phyloP scores from a whole-genome alignment of 257 asterid species.

The Solanum rostratum region DNA sequence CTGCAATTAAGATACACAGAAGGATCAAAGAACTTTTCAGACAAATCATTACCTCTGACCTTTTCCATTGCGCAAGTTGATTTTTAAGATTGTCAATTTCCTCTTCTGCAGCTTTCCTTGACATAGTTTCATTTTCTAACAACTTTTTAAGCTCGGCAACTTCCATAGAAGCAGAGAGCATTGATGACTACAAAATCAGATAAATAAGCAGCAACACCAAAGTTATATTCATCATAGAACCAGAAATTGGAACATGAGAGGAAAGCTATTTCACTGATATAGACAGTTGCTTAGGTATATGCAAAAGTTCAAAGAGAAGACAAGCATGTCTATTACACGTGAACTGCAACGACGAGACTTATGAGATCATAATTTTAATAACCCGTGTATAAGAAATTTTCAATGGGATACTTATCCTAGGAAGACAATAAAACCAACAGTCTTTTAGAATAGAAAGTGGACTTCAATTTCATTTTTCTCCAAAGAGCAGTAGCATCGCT shows the following conservation, averaged over 20 bases:
- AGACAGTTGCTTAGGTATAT: neutral
- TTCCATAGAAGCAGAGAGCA: slow-evolving; percentile 33
- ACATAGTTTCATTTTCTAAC: slow-evolving; percentile 49
- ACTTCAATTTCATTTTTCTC: neutral
- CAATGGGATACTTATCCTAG: neutral
- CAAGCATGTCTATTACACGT: neutral
- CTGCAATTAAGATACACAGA: neutral
- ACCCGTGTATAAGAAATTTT: neutral
- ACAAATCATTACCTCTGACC: slow-evolving; percentile 44
- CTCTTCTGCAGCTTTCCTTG: slow-evolving; percentile 60
- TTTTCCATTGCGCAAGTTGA: slow-evolving; percentile 48
- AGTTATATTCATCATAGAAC: neutral
- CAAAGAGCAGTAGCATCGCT: neutral
- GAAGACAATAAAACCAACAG: neutral
- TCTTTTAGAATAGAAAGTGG: neutral
- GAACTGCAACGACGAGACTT: neutral
- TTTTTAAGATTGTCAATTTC: slow-evolving; percentile 40
- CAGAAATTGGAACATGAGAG: neutral
- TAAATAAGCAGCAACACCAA: neutral
- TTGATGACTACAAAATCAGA: slow-evolving; percentile 25
- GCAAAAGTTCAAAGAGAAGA: neutral
- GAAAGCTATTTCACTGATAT: neutral
- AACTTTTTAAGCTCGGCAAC: slow-evolving; percentile 40
- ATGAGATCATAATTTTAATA: neutral
- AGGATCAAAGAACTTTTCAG: neutral